A percentile compares a stretch with the other conserved stretches of the same genome.
Conservation (phyloP, 1,284 basidiomycete genomes). For the Apiotrichum siamense region DNA sequence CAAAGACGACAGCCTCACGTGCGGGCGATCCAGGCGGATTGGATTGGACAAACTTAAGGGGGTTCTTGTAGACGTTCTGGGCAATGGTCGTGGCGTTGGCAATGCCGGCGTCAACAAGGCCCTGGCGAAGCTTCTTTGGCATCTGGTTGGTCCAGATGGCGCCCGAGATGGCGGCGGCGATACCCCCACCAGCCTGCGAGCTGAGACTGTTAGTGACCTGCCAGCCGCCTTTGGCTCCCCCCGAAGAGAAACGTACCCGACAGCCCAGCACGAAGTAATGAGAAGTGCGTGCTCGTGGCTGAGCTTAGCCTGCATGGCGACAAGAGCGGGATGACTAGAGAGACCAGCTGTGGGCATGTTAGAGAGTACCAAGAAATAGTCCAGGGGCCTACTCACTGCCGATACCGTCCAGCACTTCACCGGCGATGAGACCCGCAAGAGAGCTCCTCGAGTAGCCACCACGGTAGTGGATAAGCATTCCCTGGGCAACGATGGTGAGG, state of each 20-base stretch:
- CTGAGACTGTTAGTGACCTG: not conserved
- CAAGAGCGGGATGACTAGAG: conserved; percentile 40
- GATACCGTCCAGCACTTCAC: conserved; percentile 47
- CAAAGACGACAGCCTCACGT: conserved; percentile 34
- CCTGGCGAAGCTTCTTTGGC: conserved; percentile 17
- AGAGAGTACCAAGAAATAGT: not conserved
- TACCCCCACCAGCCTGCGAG: conserved; percentile 25
- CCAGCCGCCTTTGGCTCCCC: not conserved
- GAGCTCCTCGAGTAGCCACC: conserved; percentile 31
- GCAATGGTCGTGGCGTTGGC: conserved; percentile 28
- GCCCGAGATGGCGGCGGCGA: conserved; percentile 44
- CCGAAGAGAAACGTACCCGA: not conserved
- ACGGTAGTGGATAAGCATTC: conserved; percentile 48
- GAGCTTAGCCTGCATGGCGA: conserved; percentile 18
- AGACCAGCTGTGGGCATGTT: conserved; percentile 24
- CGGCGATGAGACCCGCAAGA: conserved; percentile 42
- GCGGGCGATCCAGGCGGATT: conserved; percentile 41
- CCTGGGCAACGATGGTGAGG: conserved; percentile 39
- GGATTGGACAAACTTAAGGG: conserved; percentile 32
- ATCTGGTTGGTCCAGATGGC: conserved; percentile 40
- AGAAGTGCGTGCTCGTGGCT: conserved; percentile 18
- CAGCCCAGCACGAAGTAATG: conserved; percentile 12
- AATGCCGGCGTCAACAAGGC: conserved; percentile 17
- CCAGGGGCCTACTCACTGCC: conserved; percentile 27
- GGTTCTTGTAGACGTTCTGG: conserved; percentile 33